These are phyloP conservation scores for Cryptococcus maquisensis DNA, from an alignment of 1,284 basidiomycete genomes.

Conservation along the genomic window DNA sequence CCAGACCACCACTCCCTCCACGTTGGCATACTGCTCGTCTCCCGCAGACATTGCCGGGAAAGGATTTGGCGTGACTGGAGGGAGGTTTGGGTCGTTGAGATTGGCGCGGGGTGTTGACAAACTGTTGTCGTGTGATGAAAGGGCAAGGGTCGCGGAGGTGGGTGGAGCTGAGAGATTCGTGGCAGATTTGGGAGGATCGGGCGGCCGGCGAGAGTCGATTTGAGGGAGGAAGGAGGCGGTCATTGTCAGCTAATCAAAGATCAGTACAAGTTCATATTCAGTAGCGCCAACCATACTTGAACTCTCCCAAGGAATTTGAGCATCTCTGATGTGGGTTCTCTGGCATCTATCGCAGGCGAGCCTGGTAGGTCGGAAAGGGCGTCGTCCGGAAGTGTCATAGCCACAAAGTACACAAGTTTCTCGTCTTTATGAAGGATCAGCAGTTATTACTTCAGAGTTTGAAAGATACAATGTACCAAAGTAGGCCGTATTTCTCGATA, in stretches of 20 bases:
- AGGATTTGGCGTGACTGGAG: conserved; percentile 37
- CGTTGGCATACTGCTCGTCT: conserved; percentile 66
- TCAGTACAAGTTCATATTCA: conserved; percentile 3
- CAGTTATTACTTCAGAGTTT: conserved; percentile 13
- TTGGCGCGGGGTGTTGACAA: conserved; percentile 28
- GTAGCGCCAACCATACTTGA: conserved; percentile 3
- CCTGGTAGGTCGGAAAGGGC: conserved; percentile 6
- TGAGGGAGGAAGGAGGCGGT: conserved; percentile 75
- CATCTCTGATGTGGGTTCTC: conserved; percentile 56
- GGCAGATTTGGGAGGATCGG: conserved; percentile 25
- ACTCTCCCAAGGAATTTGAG: conserved; percentile 58
- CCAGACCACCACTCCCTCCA: conserved; percentile 69
- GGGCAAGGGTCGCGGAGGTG: conserved; percentile 15
- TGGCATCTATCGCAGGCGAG: conserved; percentile 7
- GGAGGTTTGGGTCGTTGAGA: conserved; percentile 52
- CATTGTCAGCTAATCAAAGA: conserved; percentile 60
- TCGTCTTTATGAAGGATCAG: conserved; percentile 55
- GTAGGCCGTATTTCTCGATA: conserved; percentile 51
- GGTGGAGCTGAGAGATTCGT: conserved; percentile 7
- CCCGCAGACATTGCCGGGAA: conserved; percentile 56
- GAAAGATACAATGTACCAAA: conserved; percentile 3
- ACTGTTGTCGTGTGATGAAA: conserved; percentile 22
- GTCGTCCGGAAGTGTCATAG: conserved; percentile 54
- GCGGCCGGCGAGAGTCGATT: conserved; percentile 38
- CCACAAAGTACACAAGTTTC: conserved; percentile 64